Base-by-base conservation (phyloP, 2,329 filamentous ascomycete genomes). In the Fusarium nematophilum region DNA sequence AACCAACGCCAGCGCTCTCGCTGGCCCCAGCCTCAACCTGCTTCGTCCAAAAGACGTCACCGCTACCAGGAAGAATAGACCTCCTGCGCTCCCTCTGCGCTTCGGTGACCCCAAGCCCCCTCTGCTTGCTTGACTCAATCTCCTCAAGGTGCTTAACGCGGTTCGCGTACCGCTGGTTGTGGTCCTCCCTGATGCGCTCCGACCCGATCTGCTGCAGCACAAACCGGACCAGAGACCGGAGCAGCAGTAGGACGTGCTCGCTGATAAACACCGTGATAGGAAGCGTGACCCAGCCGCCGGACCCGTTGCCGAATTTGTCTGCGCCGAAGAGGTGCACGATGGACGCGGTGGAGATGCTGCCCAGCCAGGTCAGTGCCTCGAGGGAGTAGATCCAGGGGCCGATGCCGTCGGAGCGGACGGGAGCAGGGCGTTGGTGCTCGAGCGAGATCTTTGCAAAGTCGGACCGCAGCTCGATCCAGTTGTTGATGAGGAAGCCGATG, bases 371-470 rank as follows among this genome's bases (percentile, higher is more conserved):
- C 10, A 93, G 78, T 58, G 91, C 86, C 40, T 85, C 84, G 10
- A 93, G 79, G 0, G 85, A 87, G 58, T 88, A 82, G 13, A 92
- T 81, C 84, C 88, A 92, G 0, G 90, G 89, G 0, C 90, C 90
- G 59, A 93, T 92, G 4, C 87, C 89, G 68, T 92, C 90, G 1
- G 88, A 83, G 6, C 90, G 86, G 61, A 84, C 83, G 0, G 90
- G 90, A 0, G 82, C 84, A 0, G 90, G 90, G 1, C 90, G 85
- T 59, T 88, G 87, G 77, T 89, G 90, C 69, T 92, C 89, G 18
- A 87, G 79, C 59, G 87, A 90, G 50, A 93, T 90, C 69, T 92
- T 93, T 75, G 90, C 84, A 38, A 91, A 90, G 67, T 93, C 90
- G 3, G 89, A 88, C 9, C 90, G 88, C 9, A 93, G 80, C 72